phyloP scores from a whole-genome alignment of 1,284 basidiomycete genomes.

The Leucoagaricus sp. region DNA sequence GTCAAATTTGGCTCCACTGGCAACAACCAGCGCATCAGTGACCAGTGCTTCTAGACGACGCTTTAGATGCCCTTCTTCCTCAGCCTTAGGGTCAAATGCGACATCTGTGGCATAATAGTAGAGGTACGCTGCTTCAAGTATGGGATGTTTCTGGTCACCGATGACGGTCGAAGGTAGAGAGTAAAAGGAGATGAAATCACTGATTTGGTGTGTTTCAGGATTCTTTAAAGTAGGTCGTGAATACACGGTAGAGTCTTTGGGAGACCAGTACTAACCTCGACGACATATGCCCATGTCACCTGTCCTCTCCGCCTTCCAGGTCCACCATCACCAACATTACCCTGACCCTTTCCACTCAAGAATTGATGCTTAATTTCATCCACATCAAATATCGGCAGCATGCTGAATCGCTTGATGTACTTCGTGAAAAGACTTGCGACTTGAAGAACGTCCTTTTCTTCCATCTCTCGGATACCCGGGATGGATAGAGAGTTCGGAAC shows the following conservation, averaged over 20 bases:
- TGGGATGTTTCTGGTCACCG: conserved; percentile 57
- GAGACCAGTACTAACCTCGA: conserved; percentile 67
- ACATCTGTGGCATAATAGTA: conserved; percentile 85
- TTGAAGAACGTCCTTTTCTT: conserved; percentile 72
- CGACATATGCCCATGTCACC: conserved; percentile 96
- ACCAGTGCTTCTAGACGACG: conserved; percentile 75
- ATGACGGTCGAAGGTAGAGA: conserved; percentile 93
- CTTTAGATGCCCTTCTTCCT: conserved; percentile 65
- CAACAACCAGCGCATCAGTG: conserved; percentile 78
- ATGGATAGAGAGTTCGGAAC: conserved; percentile 57
- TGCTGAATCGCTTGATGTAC: conserved; percentile 88
- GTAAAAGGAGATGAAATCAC: conserved; percentile 97
- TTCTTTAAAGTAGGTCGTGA: conserved; percentile 53
- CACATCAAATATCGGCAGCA: conserved; percentile 76
- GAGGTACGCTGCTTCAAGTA: conserved; percentile 89
- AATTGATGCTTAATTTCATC: conserved; percentile 91
- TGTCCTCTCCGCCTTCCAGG: conserved; percentile 66
- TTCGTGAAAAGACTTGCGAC: conserved; percentile 76
- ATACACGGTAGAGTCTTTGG: conserved; percentile 1
- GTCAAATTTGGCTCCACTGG: conserved; percentile 86
- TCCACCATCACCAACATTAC: conserved; percentile 50
- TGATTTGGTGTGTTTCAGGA: conserved; percentile 80
- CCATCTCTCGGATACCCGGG: conserved; percentile 86
- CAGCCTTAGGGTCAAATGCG: conserved; percentile 58
- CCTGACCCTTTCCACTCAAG: conserved; percentile 79